phyloP scores from a whole-genome alignment of 1,284 basidiomycete genomes.

The Cystobasidiaceae sp. region DNA sequence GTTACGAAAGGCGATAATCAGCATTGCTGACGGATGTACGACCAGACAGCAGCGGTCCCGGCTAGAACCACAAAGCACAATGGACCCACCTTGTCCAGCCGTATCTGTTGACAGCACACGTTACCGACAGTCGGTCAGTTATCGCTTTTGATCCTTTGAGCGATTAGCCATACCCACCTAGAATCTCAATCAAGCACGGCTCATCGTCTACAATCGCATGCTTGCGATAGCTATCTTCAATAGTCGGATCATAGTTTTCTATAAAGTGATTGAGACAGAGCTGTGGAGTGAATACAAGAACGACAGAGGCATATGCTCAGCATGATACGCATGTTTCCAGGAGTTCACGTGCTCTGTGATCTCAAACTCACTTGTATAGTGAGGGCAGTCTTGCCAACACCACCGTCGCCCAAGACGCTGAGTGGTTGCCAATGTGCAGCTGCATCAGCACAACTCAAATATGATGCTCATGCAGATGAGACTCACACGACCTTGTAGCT shows the following conservation, averaged over 20 bases:
- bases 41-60: not conserved
- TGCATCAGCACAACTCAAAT: too few relatives aligned
- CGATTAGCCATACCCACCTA: too few relatives aligned
- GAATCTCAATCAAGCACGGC: constrained; percentile 48
- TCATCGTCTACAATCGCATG: constrained; percentile 49
- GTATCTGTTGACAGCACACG: constrained; percentile 35
- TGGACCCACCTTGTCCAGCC: constrained; percentile 40
- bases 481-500: too few relatives aligned
- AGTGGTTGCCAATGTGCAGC: too few relatives aligned
- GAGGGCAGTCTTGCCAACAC: constrained; percentile 44
- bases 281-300: constrained; percentile 6
- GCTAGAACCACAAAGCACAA: not conserved
- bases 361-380: constrained; percentile 38
- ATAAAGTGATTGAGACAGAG: constrained; percentile 41
- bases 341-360: too few relatives aligned
- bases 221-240: constrained; percentile 49
- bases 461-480: too few relatives aligned
- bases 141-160: too few relatives aligned
- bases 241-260: constrained; percentile 46
- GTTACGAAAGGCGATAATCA: not conserved
- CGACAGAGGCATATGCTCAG: not conserved
- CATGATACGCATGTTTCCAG: too few relatives aligned
- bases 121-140: not conserved
- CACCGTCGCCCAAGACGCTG: constrained; percentile 31
- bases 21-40: not conserved